A percentile compares a stretch with the other conserved stretches of the same genome.
phyloP scores from a whole-genome alignment of 495 filamentous ascomycete species.

The Aspergillus baeticus region DNA sequence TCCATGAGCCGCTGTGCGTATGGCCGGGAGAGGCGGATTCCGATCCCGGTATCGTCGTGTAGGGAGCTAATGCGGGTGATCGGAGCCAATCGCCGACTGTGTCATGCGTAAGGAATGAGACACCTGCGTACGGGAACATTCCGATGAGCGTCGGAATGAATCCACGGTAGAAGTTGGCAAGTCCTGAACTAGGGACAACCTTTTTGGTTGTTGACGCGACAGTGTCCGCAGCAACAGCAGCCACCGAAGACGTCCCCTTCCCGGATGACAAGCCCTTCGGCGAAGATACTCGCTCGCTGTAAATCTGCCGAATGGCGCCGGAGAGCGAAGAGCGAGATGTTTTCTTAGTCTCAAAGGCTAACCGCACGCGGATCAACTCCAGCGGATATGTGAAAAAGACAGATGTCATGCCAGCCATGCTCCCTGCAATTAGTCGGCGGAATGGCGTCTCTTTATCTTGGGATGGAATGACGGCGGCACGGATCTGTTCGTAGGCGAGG shows the following conservation, averaged over 20 bases:
- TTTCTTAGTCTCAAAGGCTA: slow-evolving; percentile 87
- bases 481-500: slow-evolving; percentile 93
- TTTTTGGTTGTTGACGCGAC: slow-evolving; percentile 38
- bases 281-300: slow-evolving; percentile 61
- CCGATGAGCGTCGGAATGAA: slow-evolving; percentile 86
- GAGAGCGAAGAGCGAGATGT: slow-evolving; percentile 63
- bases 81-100: slow-evolving; percentile 80
- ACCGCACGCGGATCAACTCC: slow-evolving; percentile 85
- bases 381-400: slow-evolving; percentile 96
- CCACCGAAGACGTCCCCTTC: slow-evolving; percentile 15
- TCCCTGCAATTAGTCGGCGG: slow-evolving; percentile 75
- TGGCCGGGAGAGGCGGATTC: slow-evolving; percentile 16
- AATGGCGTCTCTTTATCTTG: slow-evolving; percentile 74
- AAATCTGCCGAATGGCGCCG: slow-evolving; percentile 78
- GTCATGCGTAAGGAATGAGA: slow-evolving; percentile 97
- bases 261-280: slow-evolving; percentile 19
- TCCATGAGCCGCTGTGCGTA: slow-evolving; percentile 27
- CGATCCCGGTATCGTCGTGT: slow-evolving; percentile 60
- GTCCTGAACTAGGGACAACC: slow-evolving; percentile 59
- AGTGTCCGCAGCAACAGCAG: slow-evolving; percentile 32
- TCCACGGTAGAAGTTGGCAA: slow-evolving; percentile 92
- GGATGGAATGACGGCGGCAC: slow-evolving; percentile 66
- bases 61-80: slow-evolving; percentile 56
- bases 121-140: slow-evolving; percentile 95
- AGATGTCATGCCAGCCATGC: slow-evolving; percentile 79